These are phyloP conservation scores for Microdochium paspali DNA, from an alignment of 2,329 filamentous ascomycete genomes.

Conservation along the genomic window DNA sequence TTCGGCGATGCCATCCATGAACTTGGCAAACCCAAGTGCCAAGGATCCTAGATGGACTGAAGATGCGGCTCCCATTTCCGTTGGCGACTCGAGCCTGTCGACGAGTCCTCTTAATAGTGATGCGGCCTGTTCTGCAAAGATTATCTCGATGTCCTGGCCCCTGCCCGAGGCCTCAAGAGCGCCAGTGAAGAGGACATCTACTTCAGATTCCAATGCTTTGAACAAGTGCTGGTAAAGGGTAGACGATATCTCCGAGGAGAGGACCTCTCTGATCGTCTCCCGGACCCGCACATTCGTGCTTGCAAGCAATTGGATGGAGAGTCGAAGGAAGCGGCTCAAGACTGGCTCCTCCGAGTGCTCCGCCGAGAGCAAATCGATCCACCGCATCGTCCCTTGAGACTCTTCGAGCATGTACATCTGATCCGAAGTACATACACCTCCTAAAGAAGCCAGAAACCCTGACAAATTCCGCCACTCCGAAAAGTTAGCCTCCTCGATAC, in stretches of 20 bases:
- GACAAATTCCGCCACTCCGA: conserved; percentile 62
- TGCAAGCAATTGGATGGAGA: conserved; percentile 56
- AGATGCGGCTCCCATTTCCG: conserved; percentile 52
- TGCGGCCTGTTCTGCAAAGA: conserved; percentile 59
- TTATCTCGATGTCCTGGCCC: conserved; percentile 48
- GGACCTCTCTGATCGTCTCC: conserved; percentile 56
- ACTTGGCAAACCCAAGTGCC: conserved; percentile 58
- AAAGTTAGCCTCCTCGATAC: conserved; percentile 44
- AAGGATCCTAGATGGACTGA: conserved; percentile 55
- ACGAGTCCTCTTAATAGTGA: conserved; percentile 54
- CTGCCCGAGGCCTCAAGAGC: conserved; percentile 40
- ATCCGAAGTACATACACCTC: conserved; percentile 55
- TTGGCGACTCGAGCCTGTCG: conserved; percentile 53
- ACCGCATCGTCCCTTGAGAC: conserved; percentile 38
- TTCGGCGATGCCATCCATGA: conserved; percentile 49
- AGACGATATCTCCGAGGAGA: conserved; percentile 56
- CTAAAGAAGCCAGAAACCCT: conserved; percentile 57
- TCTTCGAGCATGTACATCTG: conserved; percentile 49
- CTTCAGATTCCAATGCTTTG: conserved; percentile 54
- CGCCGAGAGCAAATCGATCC: conserved; percentile 53
- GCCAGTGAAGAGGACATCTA: conserved; percentile 52
- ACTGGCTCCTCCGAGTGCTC: conserved; percentile 53
- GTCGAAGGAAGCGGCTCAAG: conserved; percentile 48
- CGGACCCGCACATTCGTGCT: conserved; percentile 55
- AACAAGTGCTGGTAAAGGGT: conserved; percentile 54